Percentiles rank a stretch among this genome's conserved stretches.
These are phyloP conservation scores for Ganoderma boninense DNA, from an alignment of 1,284 basidiomycete genomes.

Conservation along the genomic window DNA sequence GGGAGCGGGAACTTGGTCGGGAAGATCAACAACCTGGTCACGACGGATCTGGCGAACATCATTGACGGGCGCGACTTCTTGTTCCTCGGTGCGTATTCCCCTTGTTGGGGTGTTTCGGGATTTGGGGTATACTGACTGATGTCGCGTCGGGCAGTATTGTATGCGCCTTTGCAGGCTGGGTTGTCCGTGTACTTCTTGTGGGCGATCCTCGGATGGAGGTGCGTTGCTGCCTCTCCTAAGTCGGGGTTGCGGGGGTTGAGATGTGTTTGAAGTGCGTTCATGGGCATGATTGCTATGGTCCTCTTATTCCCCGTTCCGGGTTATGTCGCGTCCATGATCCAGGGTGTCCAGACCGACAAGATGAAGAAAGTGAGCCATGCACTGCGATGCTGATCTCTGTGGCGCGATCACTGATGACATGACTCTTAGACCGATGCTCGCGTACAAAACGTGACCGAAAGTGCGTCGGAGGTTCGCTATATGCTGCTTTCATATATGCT, in stretches of 20 bases:
- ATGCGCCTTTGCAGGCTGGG: slow-evolving; percentile 46
- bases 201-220: slow-evolving; percentile 58
- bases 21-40: slow-evolving; percentile 55
- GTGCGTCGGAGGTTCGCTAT: slow-evolving; percentile 38
- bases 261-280: slow-evolving; percentile 43
- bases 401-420: not conserved
- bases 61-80: slow-evolving; percentile 46
- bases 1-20: slow-evolving; percentile 51
- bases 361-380: slow-evolving; percentile 39
- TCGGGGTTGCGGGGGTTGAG: not conserved
- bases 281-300: slow-evolving; percentile 61
- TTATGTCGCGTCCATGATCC: slow-evolving; percentile 41
- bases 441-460: slow-evolving; percentile 57
- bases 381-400: not conserved
- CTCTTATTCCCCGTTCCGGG: slow-evolving; percentile 60
- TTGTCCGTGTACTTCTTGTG: slow-evolving; percentile 55
- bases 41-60: slow-evolving; percentile 46
- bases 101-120: not conserved
- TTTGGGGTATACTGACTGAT: slow-evolving; percentile 21
- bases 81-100: slow-evolving; percentile 32
- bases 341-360: slow-evolving; percentile 33
- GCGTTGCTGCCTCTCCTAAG: not conserved
- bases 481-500: not conserved
- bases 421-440: slow-evolving; percentile 51
- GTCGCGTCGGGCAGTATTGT: slow-evolving; percentile 30